A percentile compares a stretch with the other conserved stretches of the same genome.
phyloP scores from a whole-genome alignment of 2,329 filamentous ascomycete species.

The Fusarium penzigii region DNA sequence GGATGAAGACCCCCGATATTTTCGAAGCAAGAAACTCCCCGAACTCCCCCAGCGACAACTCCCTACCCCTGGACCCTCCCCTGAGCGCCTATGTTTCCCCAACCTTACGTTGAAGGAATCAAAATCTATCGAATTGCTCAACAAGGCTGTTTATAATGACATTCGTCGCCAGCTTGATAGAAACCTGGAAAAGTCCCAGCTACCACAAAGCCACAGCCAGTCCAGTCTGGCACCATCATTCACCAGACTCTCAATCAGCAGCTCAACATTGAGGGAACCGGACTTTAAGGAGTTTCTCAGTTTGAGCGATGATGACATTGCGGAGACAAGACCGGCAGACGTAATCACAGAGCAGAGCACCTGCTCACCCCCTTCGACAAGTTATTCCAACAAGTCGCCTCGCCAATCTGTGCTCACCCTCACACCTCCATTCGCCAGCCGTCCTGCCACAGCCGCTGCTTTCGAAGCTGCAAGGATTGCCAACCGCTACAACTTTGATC shows the following conservation, averaged over 20 bases:
- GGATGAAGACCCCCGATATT: constrained; percentile 27
- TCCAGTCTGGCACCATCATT: constrained; percentile 33
- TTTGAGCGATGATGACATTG: constrained; percentile 59
- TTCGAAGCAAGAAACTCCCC: constrained; percentile 32
- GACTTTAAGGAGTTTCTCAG: constrained; percentile 55
- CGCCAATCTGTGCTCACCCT: constrained; percentile 42
- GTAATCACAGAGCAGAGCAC: constrained; percentile 7
- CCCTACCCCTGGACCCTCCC: constrained; percentile 38
- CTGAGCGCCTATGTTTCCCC: constrained; percentile 33
- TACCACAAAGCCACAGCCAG: constrained; percentile 32
- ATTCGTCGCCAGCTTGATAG: constrained; percentile 30
- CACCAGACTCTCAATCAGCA: constrained; percentile 28
- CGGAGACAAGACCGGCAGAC: constrained; percentile 41
- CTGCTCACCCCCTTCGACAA: constrained; percentile 16
- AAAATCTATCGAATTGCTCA: constrained; percentile 31
- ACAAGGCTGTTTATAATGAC: constrained; percentile 27
- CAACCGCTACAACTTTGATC: constrained; percentile 56
- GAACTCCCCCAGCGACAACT: constrained; percentile 25
- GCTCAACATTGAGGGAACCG: constrained; percentile 49
- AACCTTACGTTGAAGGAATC: constrained; percentile 30
- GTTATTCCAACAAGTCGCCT: constrained; percentile 24
- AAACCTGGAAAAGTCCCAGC: constrained; percentile 24
- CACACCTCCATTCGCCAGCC: constrained; percentile 45
- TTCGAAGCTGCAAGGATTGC: constrained; percentile 58
- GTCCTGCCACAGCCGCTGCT: constrained; percentile 50